phyloP scores from a whole-genome alignment of 148 eudicot species.

The Persicaria tinctoria region DNA sequence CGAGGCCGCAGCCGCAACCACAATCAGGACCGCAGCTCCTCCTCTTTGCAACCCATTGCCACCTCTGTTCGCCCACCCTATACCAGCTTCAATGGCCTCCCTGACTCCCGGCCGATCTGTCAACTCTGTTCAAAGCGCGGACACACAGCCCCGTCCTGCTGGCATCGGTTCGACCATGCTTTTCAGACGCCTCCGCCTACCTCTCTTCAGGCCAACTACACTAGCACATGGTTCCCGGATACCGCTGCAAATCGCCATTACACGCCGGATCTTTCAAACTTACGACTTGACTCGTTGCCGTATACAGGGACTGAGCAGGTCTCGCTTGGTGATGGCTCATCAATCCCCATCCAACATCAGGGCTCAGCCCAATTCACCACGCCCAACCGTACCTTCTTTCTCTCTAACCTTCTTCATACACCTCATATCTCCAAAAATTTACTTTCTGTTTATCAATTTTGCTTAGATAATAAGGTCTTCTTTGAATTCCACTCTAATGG shows the following conservation, averaged over 20 bases:
- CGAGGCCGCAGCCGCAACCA: neutral
- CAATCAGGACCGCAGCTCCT: no score
- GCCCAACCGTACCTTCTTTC: neutral
- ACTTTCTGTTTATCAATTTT: neutral
- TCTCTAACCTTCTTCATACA: neutral
- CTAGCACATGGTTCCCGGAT: neutral
- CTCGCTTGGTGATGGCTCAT: no score
- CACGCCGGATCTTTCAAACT: neutral
- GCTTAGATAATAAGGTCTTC: neutral
- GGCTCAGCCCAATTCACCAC: neutral
- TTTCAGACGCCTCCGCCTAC: neutral
- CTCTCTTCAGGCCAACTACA: neutral
- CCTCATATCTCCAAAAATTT: neutral
- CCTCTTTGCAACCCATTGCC: no score
- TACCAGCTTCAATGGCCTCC: neutral
- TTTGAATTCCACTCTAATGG: neutral
- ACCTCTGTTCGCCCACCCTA: neutral
- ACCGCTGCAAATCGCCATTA: neutral
- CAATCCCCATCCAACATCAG: neutral
- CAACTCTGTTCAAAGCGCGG: neutral
- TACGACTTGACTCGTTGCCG: neutral
- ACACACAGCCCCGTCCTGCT: neutral
- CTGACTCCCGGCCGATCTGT: neutral
- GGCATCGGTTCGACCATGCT: neutral
- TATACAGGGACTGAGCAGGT: neutral